Evolutionary conservation across 345 rosid species (phyloP).

Genomic region (Eucalyptus caleyi): DNA sequence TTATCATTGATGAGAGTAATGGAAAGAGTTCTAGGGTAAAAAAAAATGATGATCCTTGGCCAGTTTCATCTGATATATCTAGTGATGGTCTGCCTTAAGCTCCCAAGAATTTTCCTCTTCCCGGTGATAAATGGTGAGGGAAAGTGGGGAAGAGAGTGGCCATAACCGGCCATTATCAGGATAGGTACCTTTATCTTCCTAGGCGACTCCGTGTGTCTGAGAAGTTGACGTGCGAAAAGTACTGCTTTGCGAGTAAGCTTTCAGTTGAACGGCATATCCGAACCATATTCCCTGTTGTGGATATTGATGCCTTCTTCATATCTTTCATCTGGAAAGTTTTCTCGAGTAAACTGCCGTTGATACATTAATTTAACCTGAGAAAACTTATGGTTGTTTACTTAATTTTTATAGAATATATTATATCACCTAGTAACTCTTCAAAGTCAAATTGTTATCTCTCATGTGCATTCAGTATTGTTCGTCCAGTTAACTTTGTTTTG

Average conservation of each 20-base stretch:
- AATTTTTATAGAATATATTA: too few species aligned
- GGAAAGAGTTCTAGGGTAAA: neutral
- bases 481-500: neutral
- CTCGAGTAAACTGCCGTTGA: constrained; percentile 2
- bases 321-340: constrained; percentile 63
- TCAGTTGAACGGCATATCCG: constrained; percentile 25
- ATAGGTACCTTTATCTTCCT: constrained; percentile 67
- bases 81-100: constrained; percentile 14
- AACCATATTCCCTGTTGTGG: constrained; percentile 22
- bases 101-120: too few species aligned
- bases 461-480: neutral
- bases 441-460: neutral
- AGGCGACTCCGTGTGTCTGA: constrained; percentile 9
- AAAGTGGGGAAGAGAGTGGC: constrained; percentile 55
- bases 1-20: constrained; percentile 5
- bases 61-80: constrained; percentile 9
- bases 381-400: neutral
- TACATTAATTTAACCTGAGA: neutral
- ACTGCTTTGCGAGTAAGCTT: constrained; percentile 45
- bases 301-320: constrained; percentile 41
- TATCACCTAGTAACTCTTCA: neutral
- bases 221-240: neutral
- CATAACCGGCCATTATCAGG: constrained; percentile 25
- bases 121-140: constrained; percentile 85
- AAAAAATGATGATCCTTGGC: constrained; percentile 8